Percentiles rank a stretch among this genome's conserved stretches.
Evolutionary conservation across 805 yeast species (phyloP).

Genomic region (Candida arabinofermentans): DNA sequence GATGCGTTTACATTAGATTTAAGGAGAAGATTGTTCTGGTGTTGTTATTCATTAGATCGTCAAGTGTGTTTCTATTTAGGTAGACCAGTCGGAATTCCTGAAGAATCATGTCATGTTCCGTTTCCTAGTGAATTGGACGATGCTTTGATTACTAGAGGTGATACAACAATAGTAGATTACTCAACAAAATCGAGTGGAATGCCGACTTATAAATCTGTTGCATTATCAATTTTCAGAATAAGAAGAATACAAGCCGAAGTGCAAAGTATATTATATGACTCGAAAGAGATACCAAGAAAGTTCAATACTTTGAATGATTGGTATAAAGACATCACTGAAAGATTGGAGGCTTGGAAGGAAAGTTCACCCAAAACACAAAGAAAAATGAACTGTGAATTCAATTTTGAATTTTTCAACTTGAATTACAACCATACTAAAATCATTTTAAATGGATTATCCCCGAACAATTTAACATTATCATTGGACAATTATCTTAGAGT

Average conservation of each 20-base stretch:
- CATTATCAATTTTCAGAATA: constrained; percentile 63
- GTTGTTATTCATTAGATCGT: constrained; percentile 80
- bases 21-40: constrained; percentile 81
- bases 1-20: constrained; percentile 62
- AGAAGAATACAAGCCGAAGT: constrained; percentile 76
- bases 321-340: constrained; percentile 48
- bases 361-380: constrained; percentile 51
- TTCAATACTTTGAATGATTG: constrained; percentile 54
- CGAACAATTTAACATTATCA: constrained; percentile 54
- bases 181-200: constrained; percentile 33
- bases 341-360: constrained; percentile 61
- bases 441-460: constrained; percentile 73
- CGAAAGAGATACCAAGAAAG: constrained; percentile 64
- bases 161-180: constrained; percentile 33
- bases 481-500: constrained; percentile 52
- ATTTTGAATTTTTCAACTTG: constrained; percentile 61
- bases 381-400: constrained; percentile 72
- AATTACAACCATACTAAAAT: constrained; percentile 75
- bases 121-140: constrained; percentile 79
- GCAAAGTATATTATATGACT: constrained; percentile 67
- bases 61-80: constrained; percentile 85
- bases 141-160: constrained; percentile 43
- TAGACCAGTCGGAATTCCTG: constrained; percentile 86
- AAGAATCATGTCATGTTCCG: constrained; percentile 65
- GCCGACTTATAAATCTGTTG: constrained; percentile 60